These are phyloP conservation scores for Thalassiosira mediterranea DNA, from an alignment of 352 stramenopile genomes.

Conservation along the genomic window DNA sequence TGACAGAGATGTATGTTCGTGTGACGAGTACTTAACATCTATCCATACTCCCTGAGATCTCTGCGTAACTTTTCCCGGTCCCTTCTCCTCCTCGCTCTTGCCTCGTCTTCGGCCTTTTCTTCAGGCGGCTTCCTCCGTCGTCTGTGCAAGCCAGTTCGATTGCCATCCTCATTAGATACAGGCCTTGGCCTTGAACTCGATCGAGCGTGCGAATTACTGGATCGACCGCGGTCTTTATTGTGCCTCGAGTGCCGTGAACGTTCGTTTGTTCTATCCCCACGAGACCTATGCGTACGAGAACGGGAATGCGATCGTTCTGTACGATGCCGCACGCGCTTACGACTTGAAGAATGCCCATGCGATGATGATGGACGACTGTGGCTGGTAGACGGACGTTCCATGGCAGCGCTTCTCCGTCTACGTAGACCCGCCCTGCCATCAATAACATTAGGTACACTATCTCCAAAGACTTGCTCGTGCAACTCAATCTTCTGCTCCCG, in stretches of 20 bases:
- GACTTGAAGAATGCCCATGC: slow-evolving; percentile 10
- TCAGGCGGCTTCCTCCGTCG: slow-evolving; percentile 15
- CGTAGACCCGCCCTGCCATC: background rate
- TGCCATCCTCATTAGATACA: background rate
- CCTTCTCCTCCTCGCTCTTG: slow-evolving; percentile 9
- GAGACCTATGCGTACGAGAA: background rate
- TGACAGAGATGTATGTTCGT: too few relatives aligned
- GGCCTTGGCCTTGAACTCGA: slow-evolving; percentile 33
- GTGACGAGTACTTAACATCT: too few relatives aligned
- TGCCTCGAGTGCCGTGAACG: background rate
- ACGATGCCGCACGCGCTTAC: background rate
- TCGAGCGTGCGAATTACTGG: slow-evolving; percentile 17
- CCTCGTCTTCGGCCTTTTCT: slow-evolving; percentile 24
- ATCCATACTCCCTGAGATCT: too few relatives aligned
- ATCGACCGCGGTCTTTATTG: too few relatives aligned
- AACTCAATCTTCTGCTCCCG: background rate
- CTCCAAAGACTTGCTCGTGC: background rate
- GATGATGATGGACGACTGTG: slow-evolving; percentile 12
- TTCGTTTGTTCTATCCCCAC: background rate
- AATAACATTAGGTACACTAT: background rate
- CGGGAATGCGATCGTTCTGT: background rate
- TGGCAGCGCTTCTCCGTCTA: slow-evolving; percentile 7
- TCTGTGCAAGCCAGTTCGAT: background rate
- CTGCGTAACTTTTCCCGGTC: slow-evolving; percentile 31
- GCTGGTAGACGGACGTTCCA: slow-evolving; percentile 7